Conservation (phyloP, 148 eudicot genomes). For the Vaccinium corymbosum region DNA sequence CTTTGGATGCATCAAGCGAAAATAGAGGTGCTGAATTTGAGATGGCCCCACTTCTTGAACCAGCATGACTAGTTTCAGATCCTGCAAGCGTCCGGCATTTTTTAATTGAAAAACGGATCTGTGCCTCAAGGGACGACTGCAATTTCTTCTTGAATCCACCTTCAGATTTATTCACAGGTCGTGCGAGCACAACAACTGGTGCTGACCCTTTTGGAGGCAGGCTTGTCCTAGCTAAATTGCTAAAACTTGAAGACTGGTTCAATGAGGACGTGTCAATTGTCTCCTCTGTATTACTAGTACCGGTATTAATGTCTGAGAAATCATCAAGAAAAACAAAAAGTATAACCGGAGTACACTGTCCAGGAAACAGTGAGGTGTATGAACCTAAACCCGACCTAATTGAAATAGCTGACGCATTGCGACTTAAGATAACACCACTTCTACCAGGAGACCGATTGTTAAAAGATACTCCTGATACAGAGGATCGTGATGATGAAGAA, state of each 20-base stretch:
- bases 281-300: slow-evolving; percentile 47
- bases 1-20: slow-evolving; percentile 82
- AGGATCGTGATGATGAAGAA: slow-evolving; percentile 42
- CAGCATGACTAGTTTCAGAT: slow-evolving; percentile 57
- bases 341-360: slow-evolving; percentile 86
- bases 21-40: slow-evolving; percentile 65
- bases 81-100: slow-evolving; percentile 74
- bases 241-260: slow-evolving; percentile 44
- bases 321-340: slow-evolving; percentile 87
- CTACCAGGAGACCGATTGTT: slow-evolving; percentile 72
- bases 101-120: slow-evolving; percentile 82
- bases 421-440: slow-evolving; percentile 46
- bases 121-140: slow-evolving; percentile 81
- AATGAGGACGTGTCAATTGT: slow-evolving; percentile 39
- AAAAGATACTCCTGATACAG: slow-evolving; percentile 43
- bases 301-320: slow-evolving; percentile 51
- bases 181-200: slow-evolving; percentile 78
- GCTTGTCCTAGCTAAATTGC: slow-evolving; percentile 43
- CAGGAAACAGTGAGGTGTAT: slow-evolving; percentile 70
- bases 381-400: slow-evolving; percentile 67
- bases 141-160: slow-evolving; percentile 66
- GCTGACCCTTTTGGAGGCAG: slow-evolving; percentile 53
- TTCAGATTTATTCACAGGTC: slow-evolving; percentile 66
- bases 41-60: slow-evolving; percentile 58
- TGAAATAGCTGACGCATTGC: slow-evolving; percentile 52